phyloP scores from a whole-genome alignment of 768 basidiomycete genomes.

The Suillus bovinus region DNA sequence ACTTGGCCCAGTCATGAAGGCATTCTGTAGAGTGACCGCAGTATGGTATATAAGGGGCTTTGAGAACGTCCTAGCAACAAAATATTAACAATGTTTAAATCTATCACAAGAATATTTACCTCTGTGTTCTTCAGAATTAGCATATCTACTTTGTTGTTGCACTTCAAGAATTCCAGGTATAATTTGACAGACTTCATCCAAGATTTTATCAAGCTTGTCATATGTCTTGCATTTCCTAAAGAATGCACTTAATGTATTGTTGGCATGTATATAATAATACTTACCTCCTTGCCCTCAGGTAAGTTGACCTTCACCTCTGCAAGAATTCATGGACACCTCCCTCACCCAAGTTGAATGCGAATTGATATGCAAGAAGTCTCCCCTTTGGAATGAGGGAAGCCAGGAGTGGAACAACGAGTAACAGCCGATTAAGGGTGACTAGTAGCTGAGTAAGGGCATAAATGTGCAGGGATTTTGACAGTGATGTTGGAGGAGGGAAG shows the following conservation, averaged over 20 bases:
- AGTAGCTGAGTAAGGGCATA: conserved; percentile 85
- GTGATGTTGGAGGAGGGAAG: conserved; percentile 74
- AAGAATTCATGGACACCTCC: conserved; percentile 93
- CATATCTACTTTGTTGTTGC: conserved; percentile 91
- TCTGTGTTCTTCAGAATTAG: conserved; percentile 92
- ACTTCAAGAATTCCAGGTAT: conserved; percentile 93
- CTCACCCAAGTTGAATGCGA: conserved; percentile 94
- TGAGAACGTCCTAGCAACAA: conserved; percentile 71
- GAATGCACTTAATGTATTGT: conserved; percentile 15
- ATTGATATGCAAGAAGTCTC: conserved; percentile 84
- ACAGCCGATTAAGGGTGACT: conserved; percentile 83
- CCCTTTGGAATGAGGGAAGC: conserved; percentile 70
- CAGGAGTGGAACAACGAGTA: conserved; percentile 73
- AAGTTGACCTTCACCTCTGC: conserved; percentile 70
- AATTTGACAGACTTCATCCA: conserved; percentile 92
- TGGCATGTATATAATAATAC: conserved; percentile 19
- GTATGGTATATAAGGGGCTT: conserved; percentile 97
- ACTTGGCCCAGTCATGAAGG: conserved; percentile 99
- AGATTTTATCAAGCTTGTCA: conserved; percentile 80
- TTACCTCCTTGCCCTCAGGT: conserved; percentile 66
- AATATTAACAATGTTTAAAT: conserved; percentile 10
- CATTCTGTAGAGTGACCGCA: conserved; percentile 93
- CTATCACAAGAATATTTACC: conserved; percentile 40
- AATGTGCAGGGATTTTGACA: conserved; percentile 73
- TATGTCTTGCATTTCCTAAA: conserved; percentile 56